phyloP scores from a whole-genome alignment of 345 rosid species.

The Citrus hindsii region DNA sequence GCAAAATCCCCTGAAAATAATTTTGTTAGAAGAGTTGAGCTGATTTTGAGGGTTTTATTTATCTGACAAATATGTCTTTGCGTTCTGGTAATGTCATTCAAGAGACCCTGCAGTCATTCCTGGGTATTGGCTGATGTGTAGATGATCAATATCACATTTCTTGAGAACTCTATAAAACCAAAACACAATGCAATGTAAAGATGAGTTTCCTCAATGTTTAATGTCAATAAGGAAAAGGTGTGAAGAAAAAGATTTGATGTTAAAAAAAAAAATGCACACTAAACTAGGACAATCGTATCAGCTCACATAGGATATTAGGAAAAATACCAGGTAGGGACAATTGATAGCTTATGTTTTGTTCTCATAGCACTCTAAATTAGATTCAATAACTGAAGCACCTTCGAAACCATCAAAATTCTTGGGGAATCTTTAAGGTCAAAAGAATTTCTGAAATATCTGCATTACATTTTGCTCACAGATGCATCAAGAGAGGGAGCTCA shows the following conservation, averaged over 20 bases:
- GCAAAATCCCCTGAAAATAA: constrained; percentile 9
- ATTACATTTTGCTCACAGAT: neutral
- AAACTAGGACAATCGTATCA: neutral
- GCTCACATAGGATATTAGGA: too few species aligned
- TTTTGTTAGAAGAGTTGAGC: neutral
- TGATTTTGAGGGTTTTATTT: neutral
- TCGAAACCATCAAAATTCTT: neutral
- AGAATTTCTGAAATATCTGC: neutral
- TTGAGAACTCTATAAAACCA: too few species aligned
- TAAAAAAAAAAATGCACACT: neutral
- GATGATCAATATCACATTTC: too few species aligned
- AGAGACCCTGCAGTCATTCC: neutral
- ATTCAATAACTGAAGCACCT: neutral
- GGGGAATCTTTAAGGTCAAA: neutral
- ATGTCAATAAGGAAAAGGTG: too few species aligned
- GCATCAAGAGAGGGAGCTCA: too few species aligned
- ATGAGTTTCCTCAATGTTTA: too few species aligned
- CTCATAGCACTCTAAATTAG: neutral
- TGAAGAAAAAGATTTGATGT: neutral
- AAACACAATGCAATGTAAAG: too few species aligned
- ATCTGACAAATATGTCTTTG: neutral
- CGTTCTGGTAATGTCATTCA: neutral
- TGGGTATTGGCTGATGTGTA: too few species aligned
- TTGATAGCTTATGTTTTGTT: too few species aligned
- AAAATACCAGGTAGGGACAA: too few species aligned